Evolutionary conservation across 2,329 filamentous ascomycete genomes (phyloP).

Genomic region (Hypoxylon sp.): DNA sequence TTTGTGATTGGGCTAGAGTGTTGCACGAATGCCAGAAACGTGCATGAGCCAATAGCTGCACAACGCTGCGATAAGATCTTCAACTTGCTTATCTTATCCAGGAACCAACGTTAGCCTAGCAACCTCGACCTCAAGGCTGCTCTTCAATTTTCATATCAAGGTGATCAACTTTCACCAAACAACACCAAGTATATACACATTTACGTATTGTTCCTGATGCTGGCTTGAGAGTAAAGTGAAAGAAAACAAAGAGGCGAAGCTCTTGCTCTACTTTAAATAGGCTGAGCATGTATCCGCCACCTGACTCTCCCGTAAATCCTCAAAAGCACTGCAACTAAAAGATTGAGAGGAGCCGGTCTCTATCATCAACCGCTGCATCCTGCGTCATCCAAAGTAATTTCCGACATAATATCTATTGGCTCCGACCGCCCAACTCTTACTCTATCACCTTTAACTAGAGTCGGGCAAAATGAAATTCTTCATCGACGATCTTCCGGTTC

Average conservation of each 20-base stretch:
- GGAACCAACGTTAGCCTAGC: constrained; percentile 9
- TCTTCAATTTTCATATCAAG: constrained; percentile 12
- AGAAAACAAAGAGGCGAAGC: background rate
- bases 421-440: background rate
- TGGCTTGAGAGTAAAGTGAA: background rate
- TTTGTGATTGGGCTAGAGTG: background rate
- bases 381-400: background rate
- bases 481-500: constrained; percentile 71
- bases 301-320: constrained; percentile 14
- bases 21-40: background rate
- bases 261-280: background rate
- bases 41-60: constrained; percentile 23
- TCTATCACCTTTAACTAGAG: background rate
- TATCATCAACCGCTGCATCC: background rate
- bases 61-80: constrained; percentile 13
- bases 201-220: background rate
- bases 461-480: constrained; percentile 79
- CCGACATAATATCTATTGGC: background rate
- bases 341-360: constrained; percentile 1
- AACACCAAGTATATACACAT: background rate
- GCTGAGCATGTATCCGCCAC: constrained; percentile 10
- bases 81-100: constrained; percentile 31
- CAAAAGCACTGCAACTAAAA: constrained; percentile 8
- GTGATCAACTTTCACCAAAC: constrained; percentile 1
- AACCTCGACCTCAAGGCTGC: constrained; percentile 13